phyloP scores from a whole-genome alignment of 208 protist species.

The Acanthamoeba castellanii region DNA sequence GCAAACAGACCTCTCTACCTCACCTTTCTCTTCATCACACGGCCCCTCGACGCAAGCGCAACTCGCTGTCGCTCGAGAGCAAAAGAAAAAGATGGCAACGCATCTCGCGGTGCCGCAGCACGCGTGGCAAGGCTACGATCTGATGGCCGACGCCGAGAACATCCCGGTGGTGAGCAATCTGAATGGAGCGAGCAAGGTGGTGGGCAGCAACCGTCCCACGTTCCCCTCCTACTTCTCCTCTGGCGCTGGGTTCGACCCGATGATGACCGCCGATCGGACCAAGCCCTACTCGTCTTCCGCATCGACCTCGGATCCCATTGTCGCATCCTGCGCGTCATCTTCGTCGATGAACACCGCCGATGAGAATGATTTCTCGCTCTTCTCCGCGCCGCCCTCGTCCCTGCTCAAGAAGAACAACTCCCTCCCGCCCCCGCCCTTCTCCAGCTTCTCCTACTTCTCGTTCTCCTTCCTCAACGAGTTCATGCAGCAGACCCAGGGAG shows the following conservation, averaged over 20 bases:
- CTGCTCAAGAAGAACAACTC: constrained; percentile 13
- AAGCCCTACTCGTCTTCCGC: not conserved
- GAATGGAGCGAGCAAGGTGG: constrained; percentile 38
- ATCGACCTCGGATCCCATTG: no score
- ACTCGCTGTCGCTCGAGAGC: not conserved
- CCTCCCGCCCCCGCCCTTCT: constrained; percentile 9
- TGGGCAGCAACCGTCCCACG: constrained; percentile 15
- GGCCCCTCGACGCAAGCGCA: not conserved
- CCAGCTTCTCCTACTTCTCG: constrained; percentile 66
- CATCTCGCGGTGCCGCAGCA: constrained; percentile 51
- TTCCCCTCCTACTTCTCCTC: not conserved
- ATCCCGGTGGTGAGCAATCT: not conserved
- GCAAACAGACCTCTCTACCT: no score
- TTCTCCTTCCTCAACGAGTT: constrained; percentile 67
- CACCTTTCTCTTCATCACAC: not conserved
- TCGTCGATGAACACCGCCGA: not conserved
- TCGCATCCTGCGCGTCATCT: not conserved
- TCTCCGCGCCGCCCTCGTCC: constrained; percentile 51
- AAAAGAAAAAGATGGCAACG: not conserved
- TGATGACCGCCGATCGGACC: not conserved
- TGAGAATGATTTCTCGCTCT: constrained; percentile 56
- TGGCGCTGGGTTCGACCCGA: not conserved
- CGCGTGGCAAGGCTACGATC: constrained; percentile 24
- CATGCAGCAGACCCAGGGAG: not conserved
- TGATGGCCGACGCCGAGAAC: constrained; percentile 14